Evolutionary conservation across 2,329 filamentous ascomycete species (phyloP), one percentile per base, ranked within the genome.

Genomic region (Pseudocercospora eumusae): DNA sequence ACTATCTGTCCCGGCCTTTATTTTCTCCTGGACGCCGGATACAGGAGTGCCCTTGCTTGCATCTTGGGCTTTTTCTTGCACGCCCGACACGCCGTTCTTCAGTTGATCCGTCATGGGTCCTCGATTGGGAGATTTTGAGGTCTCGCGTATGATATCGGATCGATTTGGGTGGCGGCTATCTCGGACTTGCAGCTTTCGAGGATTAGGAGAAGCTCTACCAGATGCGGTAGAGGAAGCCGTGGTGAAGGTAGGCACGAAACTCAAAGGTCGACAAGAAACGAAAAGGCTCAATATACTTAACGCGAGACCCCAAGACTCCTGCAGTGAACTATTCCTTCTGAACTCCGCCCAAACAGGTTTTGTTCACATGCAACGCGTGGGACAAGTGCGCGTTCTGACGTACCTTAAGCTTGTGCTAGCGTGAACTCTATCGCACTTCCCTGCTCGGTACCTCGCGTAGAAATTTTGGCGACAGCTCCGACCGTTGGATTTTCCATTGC

Each of bases 141-240:
- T 62, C 25, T 68, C 62, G 27, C 66, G 63, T 49, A 68, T 45
- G 52, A 68, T 68, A 58, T 70, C 65, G 45, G 44, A 18, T 45
- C 68, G 66, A 59, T 69, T 73, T 13, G 70, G 66, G 28, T 68
- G 68, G 31, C 57, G 56, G 4, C 45, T 45, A 20, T 61, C 55
- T 11, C 71, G 67, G 33, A 72, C 57, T 57, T 72, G 64, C 49
- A 74, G 67, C 59, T 74, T 73, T 54, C 71, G 67, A 33, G 70
- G 71, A 25, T 40, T 54, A 25, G 45, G 55, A 58, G 63, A 60
- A 64, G 62, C 44, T 54, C 64, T 56, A 53, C 44, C 47, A 42
- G 61, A 50, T 6, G 56, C 52, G 55, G 45, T 56, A 54, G 58
- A 56, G 28, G 64, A 60, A 62, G 64, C 65, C 66, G 66, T 68